Evolutionary conservation across 129 eudicot genomes (phyloP).

Genomic region (Pittosporum tobira): DNA sequence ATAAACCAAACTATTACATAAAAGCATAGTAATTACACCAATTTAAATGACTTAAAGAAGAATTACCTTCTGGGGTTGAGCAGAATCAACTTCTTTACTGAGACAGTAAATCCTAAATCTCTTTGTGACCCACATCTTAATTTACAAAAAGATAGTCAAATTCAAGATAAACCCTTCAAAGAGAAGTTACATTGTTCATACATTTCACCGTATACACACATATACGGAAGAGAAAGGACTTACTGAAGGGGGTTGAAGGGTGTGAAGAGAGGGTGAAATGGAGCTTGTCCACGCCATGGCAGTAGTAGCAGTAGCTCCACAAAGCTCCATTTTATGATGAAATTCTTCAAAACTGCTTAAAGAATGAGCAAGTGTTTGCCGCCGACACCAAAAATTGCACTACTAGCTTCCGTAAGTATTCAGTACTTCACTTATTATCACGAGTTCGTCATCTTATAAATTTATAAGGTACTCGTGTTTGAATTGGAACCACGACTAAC

Average conservation of each 20-base stretch:
- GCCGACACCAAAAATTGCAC: no score
- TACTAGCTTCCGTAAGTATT: no score
- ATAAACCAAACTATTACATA: background rate
- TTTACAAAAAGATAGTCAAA: background rate
- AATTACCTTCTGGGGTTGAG: slow-evolving; percentile 33
- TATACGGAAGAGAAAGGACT: background rate
- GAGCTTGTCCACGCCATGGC: slow-evolving; percentile 47
- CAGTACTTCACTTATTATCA: no score
- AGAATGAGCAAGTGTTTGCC: background rate
- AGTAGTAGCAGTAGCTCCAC: slow-evolving; percentile 42
- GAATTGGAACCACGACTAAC: no score
- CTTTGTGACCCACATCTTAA: slow-evolving; percentile 29
- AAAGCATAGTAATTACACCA: background rate
- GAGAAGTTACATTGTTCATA: background rate
- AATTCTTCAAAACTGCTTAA: background rate
- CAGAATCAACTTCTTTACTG: slow-evolving; percentile 33
- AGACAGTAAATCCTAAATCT: slow-evolving; percentile 40
- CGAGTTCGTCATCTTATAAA: no score
- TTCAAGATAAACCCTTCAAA: background rate
- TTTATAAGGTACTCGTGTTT: no score
- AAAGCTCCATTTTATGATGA: slow-evolving; percentile 37
- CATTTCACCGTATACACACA: background rate
- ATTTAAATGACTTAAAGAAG: background rate
- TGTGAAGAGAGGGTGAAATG: slow-evolving; percentile 33
- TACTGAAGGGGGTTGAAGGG: slow-evolving; percentile 32